Percentiles rank a stretch among this genome's conserved stretches.
These are phyloP conservation scores for Obelidium mucronatum DNA, from an alignment of 192 early-diverging fungal species.

Conservation along the genomic window DNA sequence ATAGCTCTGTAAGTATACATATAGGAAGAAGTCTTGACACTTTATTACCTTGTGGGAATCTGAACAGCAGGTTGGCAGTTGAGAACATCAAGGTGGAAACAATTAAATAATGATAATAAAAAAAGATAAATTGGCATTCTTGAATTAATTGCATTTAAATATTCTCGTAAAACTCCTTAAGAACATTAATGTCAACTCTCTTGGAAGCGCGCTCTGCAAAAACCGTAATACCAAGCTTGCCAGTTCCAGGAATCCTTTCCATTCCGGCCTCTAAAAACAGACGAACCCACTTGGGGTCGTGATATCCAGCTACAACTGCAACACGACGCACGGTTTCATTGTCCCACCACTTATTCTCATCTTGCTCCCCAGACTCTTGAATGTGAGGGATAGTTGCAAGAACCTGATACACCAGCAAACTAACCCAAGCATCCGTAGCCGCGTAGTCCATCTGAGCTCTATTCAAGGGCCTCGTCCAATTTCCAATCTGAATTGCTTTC, in stretches of 20 bases:
- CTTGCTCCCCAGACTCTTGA: background rate
- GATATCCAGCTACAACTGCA: background rate
- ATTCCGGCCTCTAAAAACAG: background rate
- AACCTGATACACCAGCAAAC: conserved; percentile 19
- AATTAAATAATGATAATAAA: no score
- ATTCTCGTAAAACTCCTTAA: background rate
- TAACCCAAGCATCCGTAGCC: conserved; percentile 23
- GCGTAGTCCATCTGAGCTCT: conserved; percentile 20
- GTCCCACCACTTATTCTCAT: conserved; percentile 18
- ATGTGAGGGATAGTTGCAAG: background rate
- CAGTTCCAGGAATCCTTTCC: background rate
- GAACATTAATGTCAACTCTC: background rate
- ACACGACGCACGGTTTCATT: conserved; percentile 2
- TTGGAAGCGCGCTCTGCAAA: background rate
- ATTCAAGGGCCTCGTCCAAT: conserved; percentile 16
- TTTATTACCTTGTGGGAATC: no score
- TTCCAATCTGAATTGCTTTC: conserved; percentile 6
- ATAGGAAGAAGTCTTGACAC: no score
- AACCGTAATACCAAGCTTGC: background rate
- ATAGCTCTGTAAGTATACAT: no score
- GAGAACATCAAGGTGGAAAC: no score
- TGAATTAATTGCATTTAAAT: background rate
- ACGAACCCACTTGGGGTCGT: background rate
- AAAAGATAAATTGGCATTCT: background rate
- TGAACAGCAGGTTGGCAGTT: no score